These are phyloP conservation scores for Epichloe bromicola DNA, from an alignment of 2,329 filamentous ascomycete species.

Conservation along the genomic window DNA sequence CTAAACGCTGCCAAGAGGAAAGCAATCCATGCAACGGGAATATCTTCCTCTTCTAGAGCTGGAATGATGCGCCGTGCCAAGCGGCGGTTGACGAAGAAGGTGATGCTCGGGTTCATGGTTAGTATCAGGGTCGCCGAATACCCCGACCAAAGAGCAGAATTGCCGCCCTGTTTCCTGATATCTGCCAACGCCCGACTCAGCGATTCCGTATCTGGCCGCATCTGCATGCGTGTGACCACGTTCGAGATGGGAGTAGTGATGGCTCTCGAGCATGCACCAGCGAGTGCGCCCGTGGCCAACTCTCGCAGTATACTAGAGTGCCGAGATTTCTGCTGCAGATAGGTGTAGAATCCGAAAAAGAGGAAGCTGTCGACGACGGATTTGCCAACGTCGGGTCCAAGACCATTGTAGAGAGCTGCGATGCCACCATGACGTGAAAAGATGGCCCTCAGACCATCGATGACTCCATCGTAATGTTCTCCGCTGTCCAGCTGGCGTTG, in stretches of 20 bases:
- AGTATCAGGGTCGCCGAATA: constrained; percentile 71
- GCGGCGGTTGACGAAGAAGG: constrained; percentile 69
- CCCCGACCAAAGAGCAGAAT: constrained; percentile 73
- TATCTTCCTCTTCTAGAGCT: constrained; percentile 29
- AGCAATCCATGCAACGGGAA: constrained; percentile 23
- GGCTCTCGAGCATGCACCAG: constrained; percentile 61
- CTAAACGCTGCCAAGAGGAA: constrained; percentile 56
- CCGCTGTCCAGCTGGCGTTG: constrained; percentile 45
- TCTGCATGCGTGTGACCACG: constrained; percentile 72
- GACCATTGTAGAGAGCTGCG: constrained; percentile 55
- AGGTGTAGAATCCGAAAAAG: constrained; percentile 73
- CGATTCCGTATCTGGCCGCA: constrained; percentile 34
- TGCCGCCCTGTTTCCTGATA: constrained; percentile 56
- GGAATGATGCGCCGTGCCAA: constrained; percentile 47
- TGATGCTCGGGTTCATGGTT: constrained; percentile 75
- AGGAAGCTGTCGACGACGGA: constrained; percentile 65
- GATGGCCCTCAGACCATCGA: constrained; percentile 60
- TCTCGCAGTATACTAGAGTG: constrained; percentile 54
- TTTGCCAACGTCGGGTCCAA: constrained; percentile 52
- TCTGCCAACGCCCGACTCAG: constrained; percentile 46
- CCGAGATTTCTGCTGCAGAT: constrained; percentile 27
- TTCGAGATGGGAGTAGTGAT: constrained; percentile 73
- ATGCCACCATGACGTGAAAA: constrained; percentile 57
- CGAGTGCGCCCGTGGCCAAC: constrained; percentile 57
- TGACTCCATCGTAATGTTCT: constrained; percentile 47